These are phyloP conservation scores for Phytopythium montanum DNA, from an alignment of 352 stramenopile species.

Conservation along the genomic window DNA sequence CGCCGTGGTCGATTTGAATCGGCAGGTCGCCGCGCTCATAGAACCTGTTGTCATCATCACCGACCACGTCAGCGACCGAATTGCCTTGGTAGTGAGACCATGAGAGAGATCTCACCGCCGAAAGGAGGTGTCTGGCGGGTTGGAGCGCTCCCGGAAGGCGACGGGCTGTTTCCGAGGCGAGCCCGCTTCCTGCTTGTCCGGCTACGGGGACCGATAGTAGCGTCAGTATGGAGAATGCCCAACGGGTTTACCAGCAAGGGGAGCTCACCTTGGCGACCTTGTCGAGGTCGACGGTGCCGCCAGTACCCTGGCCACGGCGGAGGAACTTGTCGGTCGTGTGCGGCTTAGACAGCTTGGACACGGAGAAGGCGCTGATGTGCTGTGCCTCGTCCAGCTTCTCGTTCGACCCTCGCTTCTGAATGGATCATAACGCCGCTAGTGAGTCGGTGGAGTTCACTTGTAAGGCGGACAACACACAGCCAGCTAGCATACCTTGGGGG, in stretches of 20 bases:
- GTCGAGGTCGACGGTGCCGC: slow-evolving; percentile 77
- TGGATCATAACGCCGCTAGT: not conserved
- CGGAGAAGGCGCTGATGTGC: slow-evolving; percentile 87
- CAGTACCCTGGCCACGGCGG: slow-evolving; percentile 87
- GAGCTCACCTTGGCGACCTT: slow-evolving; percentile 31
- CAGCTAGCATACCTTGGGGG: slow-evolving; percentile 33
- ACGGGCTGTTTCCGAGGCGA: slow-evolving; percentile 53
- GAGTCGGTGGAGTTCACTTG: not conserved
- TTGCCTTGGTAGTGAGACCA: not conserved
- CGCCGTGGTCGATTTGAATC: slow-evolving; percentile 96
- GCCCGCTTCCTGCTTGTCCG: slow-evolving; percentile 32
- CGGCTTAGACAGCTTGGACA: slow-evolving; percentile 83
- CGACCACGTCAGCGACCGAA: not conserved
- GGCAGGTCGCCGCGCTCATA: slow-evolving; percentile 94
- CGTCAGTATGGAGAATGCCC: not conserved
- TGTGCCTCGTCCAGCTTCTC: slow-evolving; percentile 61
- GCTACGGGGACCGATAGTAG: not conserved
- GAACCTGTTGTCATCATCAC: slow-evolving; percentile 42
- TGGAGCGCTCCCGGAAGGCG: slow-evolving; percentile 92
- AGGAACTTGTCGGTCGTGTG: slow-evolving; percentile 89
- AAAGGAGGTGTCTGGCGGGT: slow-evolving; percentile 91
- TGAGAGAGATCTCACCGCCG: slow-evolving; percentile 26
- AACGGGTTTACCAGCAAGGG: not conserved
- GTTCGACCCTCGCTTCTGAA: slow-evolving; percentile 65
- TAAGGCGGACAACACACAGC: not conserved